phyloP scores from a whole-genome alignment of 768 basidiomycete species.

The Hydnomerulius pinastri region DNA sequence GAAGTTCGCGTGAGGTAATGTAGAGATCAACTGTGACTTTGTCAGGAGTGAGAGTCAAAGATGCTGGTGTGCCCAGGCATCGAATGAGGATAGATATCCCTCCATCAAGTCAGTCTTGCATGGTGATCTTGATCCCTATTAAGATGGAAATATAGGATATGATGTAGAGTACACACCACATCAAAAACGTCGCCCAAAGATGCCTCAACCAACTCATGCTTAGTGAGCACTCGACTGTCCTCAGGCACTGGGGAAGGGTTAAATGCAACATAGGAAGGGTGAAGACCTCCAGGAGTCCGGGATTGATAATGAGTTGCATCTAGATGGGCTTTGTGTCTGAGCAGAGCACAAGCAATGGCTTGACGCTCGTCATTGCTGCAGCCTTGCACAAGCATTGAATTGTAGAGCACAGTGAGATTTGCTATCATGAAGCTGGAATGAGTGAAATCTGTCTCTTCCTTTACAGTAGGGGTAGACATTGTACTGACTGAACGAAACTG shows the following conservation, averaged over 20 bases:
- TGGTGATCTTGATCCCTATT: too few species aligned
- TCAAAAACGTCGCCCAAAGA: constrained; percentile 9
- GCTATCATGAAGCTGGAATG: constrained; percentile 1
- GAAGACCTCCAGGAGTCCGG: not conserved
- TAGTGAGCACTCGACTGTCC: too few species aligned
- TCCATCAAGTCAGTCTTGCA: constrained; percentile 12
- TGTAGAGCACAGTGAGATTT: not conserved
- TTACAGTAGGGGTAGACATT: too few species aligned
- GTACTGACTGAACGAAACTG: too few species aligned
- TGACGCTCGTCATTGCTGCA: constrained; percentile 2
- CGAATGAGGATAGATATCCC: constrained; percentile 6
- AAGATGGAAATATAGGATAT: too few species aligned
- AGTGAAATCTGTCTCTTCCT: too few species aligned
- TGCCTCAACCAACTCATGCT: not conserved
- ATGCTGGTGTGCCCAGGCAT: not conserved
- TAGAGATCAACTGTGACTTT: constrained; percentile 6
- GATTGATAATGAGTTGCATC: constrained; percentile 5
- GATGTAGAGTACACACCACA: constrained; percentile 1
- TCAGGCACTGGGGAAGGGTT: too few species aligned
- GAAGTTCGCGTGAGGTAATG: constrained; percentile 1
- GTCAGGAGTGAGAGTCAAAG: not conserved
- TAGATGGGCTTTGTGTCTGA: constrained; percentile 5
- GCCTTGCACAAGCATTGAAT: not conserved
- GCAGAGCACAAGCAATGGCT: not conserved
- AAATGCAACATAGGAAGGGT: not conserved